phyloP scores from a whole-genome alignment of 768 basidiomycete species.

The Pleurotus tuoliensis region DNA sequence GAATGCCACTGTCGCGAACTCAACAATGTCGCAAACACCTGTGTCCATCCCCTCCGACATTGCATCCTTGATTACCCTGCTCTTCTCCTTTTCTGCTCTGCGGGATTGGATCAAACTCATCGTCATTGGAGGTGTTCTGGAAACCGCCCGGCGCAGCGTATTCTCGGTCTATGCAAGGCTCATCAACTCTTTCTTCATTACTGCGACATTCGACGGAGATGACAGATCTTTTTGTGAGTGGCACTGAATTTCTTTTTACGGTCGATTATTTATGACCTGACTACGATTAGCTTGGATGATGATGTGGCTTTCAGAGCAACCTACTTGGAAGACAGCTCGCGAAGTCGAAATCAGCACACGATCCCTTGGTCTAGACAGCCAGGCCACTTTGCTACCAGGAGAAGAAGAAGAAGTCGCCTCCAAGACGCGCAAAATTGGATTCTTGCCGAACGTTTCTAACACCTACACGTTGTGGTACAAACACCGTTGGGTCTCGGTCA shows the following conservation, averaged over 20 bases:
- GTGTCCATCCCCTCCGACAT: conserved; percentile 14
- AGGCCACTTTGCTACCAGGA: conserved; percentile 30
- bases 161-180: conserved; percentile 38
- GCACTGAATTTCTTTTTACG: no score
- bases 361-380: conserved; percentile 29
- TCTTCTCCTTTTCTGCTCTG: conserved; percentile 52
- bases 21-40: conserved; percentile 17
- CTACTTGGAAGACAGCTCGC: conserved; percentile 55
- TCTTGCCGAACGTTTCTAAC: conserved; percentile 35
- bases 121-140: conserved; percentile 58
- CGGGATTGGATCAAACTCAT: conserved; percentile 64
- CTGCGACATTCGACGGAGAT: conserved; percentile 54
- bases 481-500: conserved; percentile 36
- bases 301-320: conserved; percentile 61
- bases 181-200: conserved; percentile 56
- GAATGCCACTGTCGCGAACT: conserved; percentile 2
- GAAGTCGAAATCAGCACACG: conserved; percentile 48
- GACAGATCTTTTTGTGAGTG: conserved; percentile 55
- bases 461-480: conserved; percentile 48
- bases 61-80: conserved; percentile 34
- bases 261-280: no score
- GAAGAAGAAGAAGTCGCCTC: conserved; percentile 29
- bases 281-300: conserved; percentile 58
- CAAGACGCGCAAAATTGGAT: conserved; percentile 32
- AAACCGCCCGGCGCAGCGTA: conserved; percentile 48